Base-by-base conservation (phyloP, 768 basidiomycete species). In the Grammothele lineata region DNA sequence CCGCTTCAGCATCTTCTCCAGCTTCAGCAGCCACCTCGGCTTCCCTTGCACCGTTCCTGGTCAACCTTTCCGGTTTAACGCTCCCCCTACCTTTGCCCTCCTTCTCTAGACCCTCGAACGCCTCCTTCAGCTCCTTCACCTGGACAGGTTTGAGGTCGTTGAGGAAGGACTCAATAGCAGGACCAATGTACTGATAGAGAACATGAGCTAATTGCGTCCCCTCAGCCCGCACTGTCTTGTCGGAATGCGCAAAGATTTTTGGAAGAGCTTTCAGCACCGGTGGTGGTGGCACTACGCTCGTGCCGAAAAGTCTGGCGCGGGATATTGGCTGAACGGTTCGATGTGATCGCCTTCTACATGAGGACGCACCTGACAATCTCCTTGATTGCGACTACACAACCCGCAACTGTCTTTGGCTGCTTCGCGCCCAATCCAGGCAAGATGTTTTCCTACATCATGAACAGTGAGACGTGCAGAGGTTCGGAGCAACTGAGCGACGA, bases 61-160 rank as follows among this genome's bases (percentile, higher is more conserved):
- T 98, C 54, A 81, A 68, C 45, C 94, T 72, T 49, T 85, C 83
- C 0, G 90, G 85, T 61, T 85, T 90, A 23, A 92, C 68, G 5
- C 74, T 74, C 9, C 92, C 95, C 49, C 85, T 87, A 0, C 92
- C 93, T 57, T 83, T 87, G 2, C 85, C 87, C n/a, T 84, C 83
- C 51, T 80, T 81, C 57, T 94, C 90, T 74, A 95, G 70, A 18
- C 64, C 70, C 46, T 90, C 91, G 60, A 95, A 99, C 0, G 82
- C 75, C 60, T 97, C 95, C 58, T 90, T 91, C 57, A 99, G 65
- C 57, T 99, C 96, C 64, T 96, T 93, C 35, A 95, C 82, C 66
- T 98, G 96, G 3, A 99, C 92, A 1, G 95, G 92, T 63, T 99
- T 99, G 51, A 99, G 76, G 50, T 97, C 94, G 18, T 78, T 70